Evolutionary conservation across 2,329 filamentous ascomycete species (phyloP), one percentile per base, ranked within the genome.

Genomic region (Neoarthrinium moseri): DNA sequence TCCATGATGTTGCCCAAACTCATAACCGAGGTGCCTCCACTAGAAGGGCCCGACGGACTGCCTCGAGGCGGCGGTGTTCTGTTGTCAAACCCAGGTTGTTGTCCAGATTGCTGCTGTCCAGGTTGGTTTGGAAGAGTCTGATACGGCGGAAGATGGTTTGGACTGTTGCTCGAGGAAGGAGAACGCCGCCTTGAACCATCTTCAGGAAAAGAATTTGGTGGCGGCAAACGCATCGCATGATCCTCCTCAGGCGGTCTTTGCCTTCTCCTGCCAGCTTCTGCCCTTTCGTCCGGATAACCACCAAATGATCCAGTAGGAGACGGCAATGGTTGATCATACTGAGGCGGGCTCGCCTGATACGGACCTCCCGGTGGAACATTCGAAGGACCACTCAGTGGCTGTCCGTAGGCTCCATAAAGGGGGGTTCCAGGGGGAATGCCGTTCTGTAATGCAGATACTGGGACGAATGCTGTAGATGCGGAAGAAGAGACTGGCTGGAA

Each of bases 401-500:
- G 77, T 8, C 78, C 78, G 51, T 80, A 81, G 0, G 78, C 76
- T 18, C 78, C 78, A 52, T 73, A 82, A 6, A 82, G 65, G 46
- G 73, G 77, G 2, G 77, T 79, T 2, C 78, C 77, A 2, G 77
- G 76, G 2, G 78, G 75, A 2, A 81, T 73, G 12, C 75, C 77
- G n/a, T 77, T 77, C n/a, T 74, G 73, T 5, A 82, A 66, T 13
- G 78, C 78, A 3, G 77, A 79, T 5, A 83, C 75, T 2, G 79
- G 78, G 12, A 82, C 77, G 51, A 82, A 82, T 1, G 78, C 78
- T 1, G 78, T 78, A 5, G 75, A 76, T 30, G 74, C 73, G 10
- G 76, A 74, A 0, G 74, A 77, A 4, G 75, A 80, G 1, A 82
- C 79, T 0, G 78, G 79, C 55, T 82, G 78, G 48, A 83, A 82